phyloP scores from a whole-genome alignment of 2,329 filamentous ascomycete genomes.

The Cadophora gregata region DNA sequence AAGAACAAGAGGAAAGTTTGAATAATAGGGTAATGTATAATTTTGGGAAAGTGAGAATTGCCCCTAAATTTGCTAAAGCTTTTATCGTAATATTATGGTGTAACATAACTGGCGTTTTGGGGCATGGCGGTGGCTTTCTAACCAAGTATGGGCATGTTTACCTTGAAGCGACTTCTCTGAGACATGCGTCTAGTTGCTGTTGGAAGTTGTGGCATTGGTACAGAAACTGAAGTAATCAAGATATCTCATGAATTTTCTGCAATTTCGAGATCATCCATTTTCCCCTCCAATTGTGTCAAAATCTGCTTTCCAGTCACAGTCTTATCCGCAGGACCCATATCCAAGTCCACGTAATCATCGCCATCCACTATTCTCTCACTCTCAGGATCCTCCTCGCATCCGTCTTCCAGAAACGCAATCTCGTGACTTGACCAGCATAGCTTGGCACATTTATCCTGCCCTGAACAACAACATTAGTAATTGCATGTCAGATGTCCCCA shows the following conservation, averaged over 20 bases:
- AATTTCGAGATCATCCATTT: not conserved
- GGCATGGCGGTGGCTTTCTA: not conserved
- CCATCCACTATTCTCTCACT: not conserved
- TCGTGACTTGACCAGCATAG: not conserved
- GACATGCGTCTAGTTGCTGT: not conserved
- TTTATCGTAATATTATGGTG: not conserved
- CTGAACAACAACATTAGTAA: not conserved
- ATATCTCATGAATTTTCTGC: not conserved
- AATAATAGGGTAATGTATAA: not conserved
- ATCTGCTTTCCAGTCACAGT: not conserved
- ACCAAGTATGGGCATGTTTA: not conserved
- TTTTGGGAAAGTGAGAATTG: too few relatives aligned
- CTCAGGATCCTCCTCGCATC: not conserved
- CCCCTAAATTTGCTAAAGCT: too few relatives aligned
- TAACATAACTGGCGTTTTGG: not conserved
- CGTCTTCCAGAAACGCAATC: not conserved
- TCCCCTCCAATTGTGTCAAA: not conserved
- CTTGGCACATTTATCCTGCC: not conserved
- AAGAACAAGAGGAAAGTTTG: not conserved
- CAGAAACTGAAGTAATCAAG: not conserved
- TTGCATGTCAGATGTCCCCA: not conserved
- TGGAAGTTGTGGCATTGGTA: too few relatives aligned
- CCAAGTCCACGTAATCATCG: not conserved
- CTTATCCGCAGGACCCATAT: not conserved
- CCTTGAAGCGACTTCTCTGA: not conserved